Evolutionary conservation across 1,284 basidiomycete genomes (phyloP).

Genomic region (Mycena sp.): DNA sequence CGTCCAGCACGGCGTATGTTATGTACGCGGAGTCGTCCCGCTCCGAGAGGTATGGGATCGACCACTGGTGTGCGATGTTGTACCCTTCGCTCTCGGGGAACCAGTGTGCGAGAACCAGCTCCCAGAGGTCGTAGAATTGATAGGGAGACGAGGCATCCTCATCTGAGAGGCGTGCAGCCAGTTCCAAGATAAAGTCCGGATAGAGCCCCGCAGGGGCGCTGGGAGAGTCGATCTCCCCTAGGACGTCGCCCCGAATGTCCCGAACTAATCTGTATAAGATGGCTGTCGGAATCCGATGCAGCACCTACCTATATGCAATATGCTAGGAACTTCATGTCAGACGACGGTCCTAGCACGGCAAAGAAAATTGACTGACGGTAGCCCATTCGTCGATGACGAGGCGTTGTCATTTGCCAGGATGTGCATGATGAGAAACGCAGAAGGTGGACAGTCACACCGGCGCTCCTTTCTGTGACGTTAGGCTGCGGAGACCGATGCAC

Average conservation of each 20-base stretch:
- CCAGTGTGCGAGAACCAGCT: constrained; percentile 27
- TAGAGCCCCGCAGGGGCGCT: constrained; percentile 18
- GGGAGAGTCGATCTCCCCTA: constrained; percentile 25
- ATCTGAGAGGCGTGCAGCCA: constrained; percentile 22
- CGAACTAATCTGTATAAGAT: constrained; percentile 15
- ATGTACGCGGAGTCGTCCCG: constrained; percentile 10
- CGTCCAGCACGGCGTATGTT: constrained; percentile 22
- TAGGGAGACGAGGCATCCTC: constrained; percentile 6
- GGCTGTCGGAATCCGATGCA: neutral
- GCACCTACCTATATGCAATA: constrained; percentile 13
- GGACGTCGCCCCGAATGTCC: constrained; percentile 20
- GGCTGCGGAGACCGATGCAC: no score
- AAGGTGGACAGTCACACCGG: no score
- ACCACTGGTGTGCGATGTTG: constrained; percentile 18
- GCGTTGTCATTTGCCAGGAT: neutral
- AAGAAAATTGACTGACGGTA: constrained; percentile 1
- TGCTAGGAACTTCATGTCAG: neutral
- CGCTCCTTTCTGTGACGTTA: no score
- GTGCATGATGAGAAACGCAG: constrained; percentile 7
- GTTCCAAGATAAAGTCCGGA: constrained; percentile 22
- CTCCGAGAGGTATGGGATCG: constrained; percentile 24
- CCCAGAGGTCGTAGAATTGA: constrained; percentile 27
- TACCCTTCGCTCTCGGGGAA: constrained; percentile 28
- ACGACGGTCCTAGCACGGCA: no score
- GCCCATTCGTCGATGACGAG: neutral